Base-by-base conservation (phyloP, 345 rosid genomes). In the Syzygium grande region DNA sequence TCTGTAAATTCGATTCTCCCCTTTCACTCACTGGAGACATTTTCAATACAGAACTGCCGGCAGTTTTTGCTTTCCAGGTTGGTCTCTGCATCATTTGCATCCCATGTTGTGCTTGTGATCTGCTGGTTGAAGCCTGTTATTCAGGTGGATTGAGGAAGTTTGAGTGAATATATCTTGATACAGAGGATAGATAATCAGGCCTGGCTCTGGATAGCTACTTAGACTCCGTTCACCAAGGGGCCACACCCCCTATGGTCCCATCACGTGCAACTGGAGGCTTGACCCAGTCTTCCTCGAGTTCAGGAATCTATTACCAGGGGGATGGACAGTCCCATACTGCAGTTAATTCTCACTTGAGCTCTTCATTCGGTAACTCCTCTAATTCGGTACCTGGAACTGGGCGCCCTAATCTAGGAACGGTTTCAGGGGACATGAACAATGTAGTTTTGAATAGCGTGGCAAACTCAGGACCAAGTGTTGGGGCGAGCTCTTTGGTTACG, bases 251-350 rank as follows among this genome's bases (percentile, higher is more conserved):
- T 54, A 93, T 94, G 96, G 95, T 93, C 91, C 96, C 97, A 88
- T 93, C 95, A 89, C 92, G 93, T 83, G 96, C 94, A 95, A 92
- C 95, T 94, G 97, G 93, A 90, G 94, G 95, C 87, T 88, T 95
- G 90, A 94, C 96, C 88, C 99, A 94, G 88, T 97, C 98, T 93
- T 96, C 99, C 89, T 92, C 99, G 59, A 93, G 94, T 89, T 98
- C 99, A 79, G 98, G 99, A 90, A 92, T 96, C 90, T 96, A 95
- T 96, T 96, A 94, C 89, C 98, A 96, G 91, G 99, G 99, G 91
- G 97, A 96, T 91, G 98, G 95, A 92, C 99, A 96, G 91, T 96
- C 98, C 63, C 98, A 94, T 93, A 92, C 96, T 86, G 92, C 96
- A 89, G 94, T 94, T 87, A 96, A 98, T 91, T 95, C 99, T 89